Conservation (phyloP, 2,329 filamentous ascomycete species). For the Hysterium pulicare region DNA sequence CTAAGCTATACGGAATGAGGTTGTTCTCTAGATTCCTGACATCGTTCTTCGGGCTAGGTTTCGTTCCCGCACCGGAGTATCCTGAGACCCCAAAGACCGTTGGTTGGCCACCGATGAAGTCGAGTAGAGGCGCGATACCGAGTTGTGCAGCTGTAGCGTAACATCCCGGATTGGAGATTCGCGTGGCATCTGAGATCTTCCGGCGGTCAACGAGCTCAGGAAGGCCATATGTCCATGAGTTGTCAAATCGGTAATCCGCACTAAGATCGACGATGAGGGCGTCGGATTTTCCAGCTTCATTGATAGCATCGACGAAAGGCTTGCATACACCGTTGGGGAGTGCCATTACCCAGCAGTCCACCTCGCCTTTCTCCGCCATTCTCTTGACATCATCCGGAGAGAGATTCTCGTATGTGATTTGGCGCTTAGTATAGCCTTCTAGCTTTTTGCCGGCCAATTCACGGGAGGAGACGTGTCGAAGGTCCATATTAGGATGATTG, state of each 20-base stretch:
- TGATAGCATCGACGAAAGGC: conserved; percentile 86
- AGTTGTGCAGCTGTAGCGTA: conserved; percentile 93
- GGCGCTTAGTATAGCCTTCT: conserved; percentile 83
- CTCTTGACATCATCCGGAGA: conserved; percentile 79
- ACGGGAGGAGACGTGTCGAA: conserved; percentile 87
- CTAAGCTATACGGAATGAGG: conserved; percentile 85
- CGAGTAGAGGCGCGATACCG: conserved; percentile 77
- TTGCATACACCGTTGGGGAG: conserved; percentile 93
- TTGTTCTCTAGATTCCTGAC: conserved; percentile 79
- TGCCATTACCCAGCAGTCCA: conserved; percentile 98
- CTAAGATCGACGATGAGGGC: conserved; percentile 89
- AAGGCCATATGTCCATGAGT: conserved; percentile 82
- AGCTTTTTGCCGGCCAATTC: conserved; percentile 85
- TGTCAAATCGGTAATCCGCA: conserved; percentile 92
- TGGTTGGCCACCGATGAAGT: conserved; percentile 73
- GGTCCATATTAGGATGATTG: conserved; percentile 82
- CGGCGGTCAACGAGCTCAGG: conserved; percentile 78
- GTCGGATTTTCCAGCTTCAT: conserved; percentile 60
- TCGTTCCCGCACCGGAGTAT: conserved; percentile 92
- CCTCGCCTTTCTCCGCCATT: conserved; percentile 78
- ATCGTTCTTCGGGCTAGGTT: conserved; percentile 92
- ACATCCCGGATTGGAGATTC: conserved; percentile 91
- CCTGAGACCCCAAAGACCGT: conserved; percentile 88
- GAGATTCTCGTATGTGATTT: conserved; percentile 90
- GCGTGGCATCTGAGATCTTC: conserved; percentile 71